A percentile compares a stretch with the other conserved stretches of the same genome.
phyloP scores from a whole-genome alignment of 1,284 basidiomycete genomes.

The Cryptococcus maquisensis region DNA sequence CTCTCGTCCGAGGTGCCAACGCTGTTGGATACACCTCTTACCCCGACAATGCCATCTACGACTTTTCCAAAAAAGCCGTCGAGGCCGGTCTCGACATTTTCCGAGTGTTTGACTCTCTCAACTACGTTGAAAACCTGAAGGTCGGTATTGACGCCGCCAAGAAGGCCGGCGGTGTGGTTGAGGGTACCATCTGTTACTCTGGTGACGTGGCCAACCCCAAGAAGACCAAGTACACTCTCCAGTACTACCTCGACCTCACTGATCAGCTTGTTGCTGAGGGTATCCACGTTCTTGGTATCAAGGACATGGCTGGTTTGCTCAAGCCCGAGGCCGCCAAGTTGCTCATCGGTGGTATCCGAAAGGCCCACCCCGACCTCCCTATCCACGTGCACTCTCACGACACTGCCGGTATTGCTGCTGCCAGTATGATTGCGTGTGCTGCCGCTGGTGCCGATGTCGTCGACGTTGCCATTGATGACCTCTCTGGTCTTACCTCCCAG shows the following conservation, averaged over 20 bases:
- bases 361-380: constrained; percentile 93
- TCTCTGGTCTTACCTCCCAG: constrained; percentile 98
- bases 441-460: constrained; percentile 96
- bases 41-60: constrained; percentile 99
- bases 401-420: constrained; percentile 95
- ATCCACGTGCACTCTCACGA: constrained; percentile 99
- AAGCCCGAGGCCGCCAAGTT: constrained; percentile 90
- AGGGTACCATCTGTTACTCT: constrained; percentile 98
- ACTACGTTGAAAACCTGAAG: constrained; percentile 95
- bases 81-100: constrained; percentile 99
- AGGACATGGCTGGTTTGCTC: constrained; percentile 98
- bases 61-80: constrained; percentile 95
- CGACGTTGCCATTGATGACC: constrained; percentile 97
- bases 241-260: constrained; percentile 97
- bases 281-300: constrained; percentile 96
- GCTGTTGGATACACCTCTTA: constrained; percentile 99
- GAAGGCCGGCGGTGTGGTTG: constrained; percentile 97
- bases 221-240: constrained; percentile 95
- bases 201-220: constrained; percentile 94
- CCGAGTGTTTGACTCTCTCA: constrained; percentile 98
- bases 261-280: constrained; percentile 91
- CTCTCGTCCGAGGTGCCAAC: constrained; percentile 96
- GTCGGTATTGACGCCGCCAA: constrained; percentile 98
- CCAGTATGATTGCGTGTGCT: constrained; percentile 93
- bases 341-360: constrained; percentile 87